phyloP scores from a whole-genome alignment of 805 yeast species.

The Suhomyces xylopsoci region DNA sequence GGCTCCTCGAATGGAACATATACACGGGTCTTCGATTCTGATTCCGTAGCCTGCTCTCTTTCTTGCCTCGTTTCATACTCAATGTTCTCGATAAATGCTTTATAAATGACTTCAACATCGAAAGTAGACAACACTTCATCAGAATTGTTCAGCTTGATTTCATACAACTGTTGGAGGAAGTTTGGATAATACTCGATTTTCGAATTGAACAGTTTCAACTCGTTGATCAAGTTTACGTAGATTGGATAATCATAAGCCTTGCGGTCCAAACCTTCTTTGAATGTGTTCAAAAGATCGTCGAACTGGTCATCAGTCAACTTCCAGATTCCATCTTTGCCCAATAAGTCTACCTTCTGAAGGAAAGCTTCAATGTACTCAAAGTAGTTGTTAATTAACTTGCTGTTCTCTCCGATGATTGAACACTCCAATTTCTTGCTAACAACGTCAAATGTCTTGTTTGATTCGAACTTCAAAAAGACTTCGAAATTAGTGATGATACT shows the following conservation, averaged over 20 bases:
- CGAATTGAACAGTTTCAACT: slow-evolving; percentile 14
- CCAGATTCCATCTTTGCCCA: slow-evolving; percentile 9
- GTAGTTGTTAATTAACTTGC: slow-evolving; percentile 10
- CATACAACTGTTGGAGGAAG: slow-evolving; percentile 17
- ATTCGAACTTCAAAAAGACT: slow-evolving; percentile 24
- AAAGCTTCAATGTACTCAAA: slow-evolving; percentile 6
- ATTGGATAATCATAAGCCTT: slow-evolving; percentile 11
- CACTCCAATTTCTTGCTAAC: slow-evolving; percentile 1
- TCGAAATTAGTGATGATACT: slow-evolving; percentile 27
- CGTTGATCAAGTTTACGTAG: slow-evolving; percentile 9
- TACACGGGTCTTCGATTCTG: not conserved
- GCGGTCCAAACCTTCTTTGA: slow-evolving; percentile 3
- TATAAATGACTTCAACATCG: slow-evolving; percentile 18
- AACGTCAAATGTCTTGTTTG: slow-evolving; percentile 9
- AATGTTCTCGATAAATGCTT: slow-evolving; percentile 16
- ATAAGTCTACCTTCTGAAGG: slow-evolving; percentile 3
- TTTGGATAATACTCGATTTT: slow-evolving; percentile 19
- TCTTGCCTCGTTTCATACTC: slow-evolving; percentile 12
- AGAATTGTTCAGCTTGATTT: slow-evolving; percentile 9
- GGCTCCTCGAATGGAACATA: slow-evolving; percentile 5
- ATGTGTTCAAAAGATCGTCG: slow-evolving; percentile 7
- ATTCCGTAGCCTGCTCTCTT: not conserved
- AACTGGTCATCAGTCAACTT: slow-evolving; percentile 13
- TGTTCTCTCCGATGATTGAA: slow-evolving; percentile 14
- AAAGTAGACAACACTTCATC: slow-evolving; percentile 6